Evolutionary conservation across 1,139 yeast species (phyloP), one percentile per base, ranked within the genome.

Genomic region (Geotrichum citri-aurantii): DNA sequence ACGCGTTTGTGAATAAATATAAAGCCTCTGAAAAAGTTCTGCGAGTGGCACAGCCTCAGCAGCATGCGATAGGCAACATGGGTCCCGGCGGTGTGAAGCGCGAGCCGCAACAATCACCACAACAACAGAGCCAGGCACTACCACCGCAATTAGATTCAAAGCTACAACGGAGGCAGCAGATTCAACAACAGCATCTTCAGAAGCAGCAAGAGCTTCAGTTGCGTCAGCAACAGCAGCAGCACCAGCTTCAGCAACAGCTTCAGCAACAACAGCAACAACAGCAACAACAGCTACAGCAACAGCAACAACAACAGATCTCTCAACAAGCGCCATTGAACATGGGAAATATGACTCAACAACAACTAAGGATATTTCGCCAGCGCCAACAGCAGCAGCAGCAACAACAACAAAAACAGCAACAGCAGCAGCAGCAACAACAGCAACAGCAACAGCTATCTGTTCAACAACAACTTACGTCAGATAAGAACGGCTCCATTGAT

Each of bases 331-430:
- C 44, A 8, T 37, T 37, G 17, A 37, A 37, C 14, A 37, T 37
- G 44, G 44, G 44, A 37, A 37, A 37, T 6, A 37, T 37, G 44
- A 37, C 44, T 37, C 52, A 55, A 11, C 54, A 50, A 12, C 57
- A 55, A 27, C 56, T 53, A 52, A 31, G 31, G 21, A 37, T 21
- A 21, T 46, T 48, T 44, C 56, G 48, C 17, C 50, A 51, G 23
- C 42, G 40, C 37, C 54, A 53, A 48, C 52, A 53, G n/a, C 44
- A 55, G 12, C 54, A 52, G 8, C 59, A 61, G 49, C 58, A 57
- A 48, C 63, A 56, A 26, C 63, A 54, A 14, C 58, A 52, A 33
- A 54, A 51, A n/a, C 59, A 55, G 24, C 42, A 44, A 47, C 24
- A 52, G 17, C 58, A 37, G 42, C 53, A 19, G 10, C 60, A 29